These are phyloP conservation scores for Mycena albidolilacea DNA, from an alignment of 768 basidiomycete species.

Conservation along the genomic window DNA sequence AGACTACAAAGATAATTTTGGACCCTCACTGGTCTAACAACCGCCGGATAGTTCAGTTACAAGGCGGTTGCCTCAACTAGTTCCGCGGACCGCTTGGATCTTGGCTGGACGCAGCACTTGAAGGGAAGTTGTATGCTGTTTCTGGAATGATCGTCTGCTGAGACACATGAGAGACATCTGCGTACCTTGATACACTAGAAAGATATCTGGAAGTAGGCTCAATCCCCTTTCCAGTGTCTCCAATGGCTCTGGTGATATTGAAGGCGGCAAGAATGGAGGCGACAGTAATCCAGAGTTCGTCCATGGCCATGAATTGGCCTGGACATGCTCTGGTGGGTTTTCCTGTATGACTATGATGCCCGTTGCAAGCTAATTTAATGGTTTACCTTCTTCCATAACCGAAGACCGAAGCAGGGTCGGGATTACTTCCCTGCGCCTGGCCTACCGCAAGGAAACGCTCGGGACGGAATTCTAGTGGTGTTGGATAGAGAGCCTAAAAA, in stretches of 20 bases:
- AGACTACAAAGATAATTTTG: no score
- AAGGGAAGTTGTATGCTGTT: no score
- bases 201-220: neutral
- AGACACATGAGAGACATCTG: neutral
- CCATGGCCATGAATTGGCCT: neutral
- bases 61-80: no score
- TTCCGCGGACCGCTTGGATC: no score
- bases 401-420: neutral
- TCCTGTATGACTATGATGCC: neutral
- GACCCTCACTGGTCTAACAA: no score
- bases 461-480: neutral
- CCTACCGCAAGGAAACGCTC: neutral
- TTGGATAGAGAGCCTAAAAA: neutral
- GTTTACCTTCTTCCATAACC: neutral
- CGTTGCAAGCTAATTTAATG: neutral
- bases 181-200: neutral
- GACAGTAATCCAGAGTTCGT: conserved; percentile 7
- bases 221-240: neutral
- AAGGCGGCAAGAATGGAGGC: conserved; percentile 9
- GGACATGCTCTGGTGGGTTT: neutral
- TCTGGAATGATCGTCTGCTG: no score
- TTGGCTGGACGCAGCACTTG: no score
- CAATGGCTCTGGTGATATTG: conserved; percentile 3
- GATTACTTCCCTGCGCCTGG: neutral
- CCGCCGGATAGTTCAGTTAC: no score